Conservation (phyloP, 495 filamentous ascomycete genomes). For the Pseudevernia furfuracea region DNA sequence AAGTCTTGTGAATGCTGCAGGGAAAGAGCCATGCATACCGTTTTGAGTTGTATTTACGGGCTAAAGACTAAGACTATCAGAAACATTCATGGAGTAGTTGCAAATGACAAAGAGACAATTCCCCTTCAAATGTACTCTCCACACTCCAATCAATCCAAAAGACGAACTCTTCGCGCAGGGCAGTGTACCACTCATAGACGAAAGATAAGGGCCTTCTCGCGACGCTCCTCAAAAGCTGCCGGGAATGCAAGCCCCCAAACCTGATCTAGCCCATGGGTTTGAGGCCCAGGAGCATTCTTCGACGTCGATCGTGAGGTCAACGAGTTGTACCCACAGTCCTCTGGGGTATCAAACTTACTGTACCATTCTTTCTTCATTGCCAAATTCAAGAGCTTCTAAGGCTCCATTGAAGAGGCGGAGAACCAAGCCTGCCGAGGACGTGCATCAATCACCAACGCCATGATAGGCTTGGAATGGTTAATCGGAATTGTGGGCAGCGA, state of each 20-base stretch:
- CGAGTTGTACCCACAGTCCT: too few species aligned
- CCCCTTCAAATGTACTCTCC: not conserved
- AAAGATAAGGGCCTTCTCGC: not conserved
- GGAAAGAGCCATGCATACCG: not conserved
- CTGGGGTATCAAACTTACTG: too few species aligned
- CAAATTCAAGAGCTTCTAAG: not conserved
- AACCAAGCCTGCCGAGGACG: slow-evolving; percentile 1
- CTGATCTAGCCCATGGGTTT: too few species aligned
- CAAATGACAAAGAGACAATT: not conserved
- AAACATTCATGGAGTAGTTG: not conserved
- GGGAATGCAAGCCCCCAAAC: too few species aligned
- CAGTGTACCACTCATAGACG: not conserved
- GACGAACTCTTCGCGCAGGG: too few species aligned
- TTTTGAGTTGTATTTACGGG: not conserved
- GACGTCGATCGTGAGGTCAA: too few species aligned
- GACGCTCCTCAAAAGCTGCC: not conserved
- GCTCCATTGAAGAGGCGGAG: not conserved
- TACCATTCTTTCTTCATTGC: slow-evolving; percentile 8
- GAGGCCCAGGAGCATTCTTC: too few species aligned
- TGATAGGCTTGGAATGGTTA: not conserved
- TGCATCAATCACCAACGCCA: not conserved
- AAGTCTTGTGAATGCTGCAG: not conserved
- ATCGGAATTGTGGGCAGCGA: not conserved
- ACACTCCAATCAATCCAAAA: too few species aligned
- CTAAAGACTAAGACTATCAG: not conserved